Percentiles rank a stretch among this genome's conserved stretches.
These are phyloP conservation scores for Capronia epimyces DNA, from an alignment of 2,329 filamentous ascomycete genomes.

Conservation along the genomic window DNA sequence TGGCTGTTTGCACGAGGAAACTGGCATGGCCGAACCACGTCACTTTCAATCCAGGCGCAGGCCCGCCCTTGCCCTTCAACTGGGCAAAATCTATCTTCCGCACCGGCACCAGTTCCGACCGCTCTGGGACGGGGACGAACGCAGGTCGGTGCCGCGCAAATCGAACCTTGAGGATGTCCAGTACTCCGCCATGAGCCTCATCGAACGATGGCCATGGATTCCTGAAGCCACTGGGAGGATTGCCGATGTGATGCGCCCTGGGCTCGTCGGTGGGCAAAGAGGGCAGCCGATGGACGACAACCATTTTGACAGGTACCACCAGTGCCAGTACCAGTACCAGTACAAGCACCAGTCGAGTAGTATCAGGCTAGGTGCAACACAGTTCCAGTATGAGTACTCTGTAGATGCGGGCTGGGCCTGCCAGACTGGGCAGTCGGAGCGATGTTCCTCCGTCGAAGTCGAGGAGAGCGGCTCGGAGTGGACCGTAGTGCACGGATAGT, in stretches of 20 bases:
- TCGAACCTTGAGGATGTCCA: constrained; percentile 34
- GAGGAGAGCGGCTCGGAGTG: too few relatives aligned
- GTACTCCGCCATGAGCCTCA: constrained; percentile 15
- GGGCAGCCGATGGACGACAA: constrained; percentile 8
- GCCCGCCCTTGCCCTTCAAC: too few relatives aligned
- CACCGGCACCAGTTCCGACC: constrained; percentile 41
- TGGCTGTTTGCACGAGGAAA: constrained; percentile 43
- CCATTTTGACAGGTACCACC: constrained; percentile 4
- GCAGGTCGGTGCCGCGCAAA: constrained; percentile 21
- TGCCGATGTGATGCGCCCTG: constrained; percentile 40
- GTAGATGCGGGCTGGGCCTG: too few relatives aligned
- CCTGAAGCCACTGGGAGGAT: constrained; percentile 42
- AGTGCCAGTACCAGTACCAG: too few relatives aligned
- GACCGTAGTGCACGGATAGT: too few relatives aligned
- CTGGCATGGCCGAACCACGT: constrained; percentile 51
- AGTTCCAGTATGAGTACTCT: too few relatives aligned
- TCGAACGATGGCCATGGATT: constrained; percentile 47
- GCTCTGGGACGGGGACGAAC: constrained; percentile 43
- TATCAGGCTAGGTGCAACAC: too few relatives aligned
- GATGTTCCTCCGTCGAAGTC: too few relatives aligned
- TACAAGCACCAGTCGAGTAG: too few relatives aligned
- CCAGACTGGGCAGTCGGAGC: too few relatives aligned
- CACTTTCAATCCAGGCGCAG: constrained; percentile 36
- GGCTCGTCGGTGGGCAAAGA: constrained; percentile 17
- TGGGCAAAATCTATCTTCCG: constrained; percentile 26